Evolutionary conservation across 768 basidiomycete species (phyloP).

Genomic region (Gymnopilus dilepis): DNA sequence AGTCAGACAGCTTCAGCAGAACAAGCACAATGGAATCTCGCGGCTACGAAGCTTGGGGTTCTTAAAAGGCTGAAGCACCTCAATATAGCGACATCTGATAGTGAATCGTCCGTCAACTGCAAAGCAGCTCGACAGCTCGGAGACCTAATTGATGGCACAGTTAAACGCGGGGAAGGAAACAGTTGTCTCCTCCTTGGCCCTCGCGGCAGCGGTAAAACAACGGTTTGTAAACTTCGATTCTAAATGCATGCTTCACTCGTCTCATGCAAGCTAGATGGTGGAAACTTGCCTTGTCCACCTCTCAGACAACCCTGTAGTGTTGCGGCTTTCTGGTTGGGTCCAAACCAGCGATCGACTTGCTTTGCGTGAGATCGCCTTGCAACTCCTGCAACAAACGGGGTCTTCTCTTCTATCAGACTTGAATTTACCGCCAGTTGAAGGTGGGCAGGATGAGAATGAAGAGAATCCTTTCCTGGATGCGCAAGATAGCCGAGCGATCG

Average conservation of each 20-base stretch:
- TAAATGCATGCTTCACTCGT: slow-evolving; percentile 9
- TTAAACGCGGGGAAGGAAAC: slow-evolving; percentile 86
- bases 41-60: slow-evolving; percentile 62
- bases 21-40: slow-evolving; percentile 39
- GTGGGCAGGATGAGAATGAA: slow-evolving; percentile 39
- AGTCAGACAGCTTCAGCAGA: slow-evolving; percentile 39
- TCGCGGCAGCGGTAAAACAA: slow-evolving; percentile 85
- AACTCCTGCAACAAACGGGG: slow-evolving; percentile 81
- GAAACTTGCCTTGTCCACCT: slow-evolving; percentile 58
- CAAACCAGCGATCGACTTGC: slow-evolving; percentile 89
- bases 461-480: slow-evolving; percentile 58
- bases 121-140: slow-evolving; percentile 61
- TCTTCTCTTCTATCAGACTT: slow-evolving; percentile 52
- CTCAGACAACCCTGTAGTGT: slow-evolving; percentile 62
- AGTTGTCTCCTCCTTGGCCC: slow-evolving; percentile 90
- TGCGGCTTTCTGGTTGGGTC: slow-evolving; percentile 84
- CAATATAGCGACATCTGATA: not conserved
- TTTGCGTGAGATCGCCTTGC: slow-evolving; percentile 90
- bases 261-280: slow-evolving; percentile 60
- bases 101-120: slow-evolving; percentile 39
- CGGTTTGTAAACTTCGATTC: slow-evolving; percentile 46
- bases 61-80: slow-evolving; percentile 48
- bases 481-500: slow-evolving; percentile 11
- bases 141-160: slow-evolving; percentile 73
- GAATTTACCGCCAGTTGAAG: slow-evolving; percentile 34